These are phyloP conservation scores for Quercus glauca DNA, from an alignment of 306 rosid genomes.

Conservation along the genomic window DNA sequence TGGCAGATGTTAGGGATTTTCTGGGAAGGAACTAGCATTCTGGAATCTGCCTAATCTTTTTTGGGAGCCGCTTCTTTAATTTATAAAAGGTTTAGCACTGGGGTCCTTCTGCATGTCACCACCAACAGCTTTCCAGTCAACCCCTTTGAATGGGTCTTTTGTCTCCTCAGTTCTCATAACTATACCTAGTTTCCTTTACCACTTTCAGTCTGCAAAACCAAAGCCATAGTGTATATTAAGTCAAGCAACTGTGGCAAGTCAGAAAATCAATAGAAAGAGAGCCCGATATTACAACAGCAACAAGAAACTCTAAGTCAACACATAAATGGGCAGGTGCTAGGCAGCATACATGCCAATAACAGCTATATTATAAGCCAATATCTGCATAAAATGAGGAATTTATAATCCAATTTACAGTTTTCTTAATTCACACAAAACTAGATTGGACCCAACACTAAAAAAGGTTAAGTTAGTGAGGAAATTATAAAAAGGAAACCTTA, in stretches of 20 bases:
- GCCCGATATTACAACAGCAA: neutral
- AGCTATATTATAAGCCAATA: neutral
- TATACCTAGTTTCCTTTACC: neutral
- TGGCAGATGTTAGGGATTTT: constrained; percentile 41
- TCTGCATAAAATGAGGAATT: neutral
- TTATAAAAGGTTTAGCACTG: constrained; percentile 42
- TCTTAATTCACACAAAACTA: no score
- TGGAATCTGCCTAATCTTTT: constrained; percentile 67
- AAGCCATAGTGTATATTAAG: neutral
- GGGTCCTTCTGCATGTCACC: constrained; percentile 78
- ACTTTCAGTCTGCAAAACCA: neutral
- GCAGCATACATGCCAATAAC: neutral
- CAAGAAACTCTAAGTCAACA: neutral
- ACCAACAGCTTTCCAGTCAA: constrained; percentile 91
- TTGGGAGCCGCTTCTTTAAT: constrained; percentile 61
- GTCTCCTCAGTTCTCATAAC: constrained; percentile 52
- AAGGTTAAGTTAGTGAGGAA: no score
- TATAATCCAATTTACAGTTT: no score
- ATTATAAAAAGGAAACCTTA: no score
- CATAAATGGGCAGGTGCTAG: neutral
- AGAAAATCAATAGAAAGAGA: neutral
- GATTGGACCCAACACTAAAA: no score
- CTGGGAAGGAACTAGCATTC: constrained; percentile 73
- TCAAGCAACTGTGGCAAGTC: neutral
- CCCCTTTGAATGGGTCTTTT: constrained; percentile 84